Evolutionary conservation across 2,329 filamentous ascomycete species (phyloP).

Genomic region (Fusarium poae): DNA sequence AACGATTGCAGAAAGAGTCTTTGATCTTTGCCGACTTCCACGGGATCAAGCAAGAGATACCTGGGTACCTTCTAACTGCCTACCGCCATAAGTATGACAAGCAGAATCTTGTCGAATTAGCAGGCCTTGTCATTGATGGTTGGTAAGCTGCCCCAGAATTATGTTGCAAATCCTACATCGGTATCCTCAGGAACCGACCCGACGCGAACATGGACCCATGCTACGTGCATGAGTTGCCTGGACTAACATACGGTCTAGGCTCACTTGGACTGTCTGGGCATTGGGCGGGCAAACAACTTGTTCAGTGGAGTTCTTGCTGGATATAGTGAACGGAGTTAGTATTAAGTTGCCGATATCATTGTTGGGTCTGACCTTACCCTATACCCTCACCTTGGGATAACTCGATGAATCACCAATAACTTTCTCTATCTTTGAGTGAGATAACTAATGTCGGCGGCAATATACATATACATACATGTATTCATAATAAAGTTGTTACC

Average conservation of each 20-base stretch:
- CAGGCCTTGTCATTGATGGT: conserved; percentile 31
- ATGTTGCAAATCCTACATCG: conserved; percentile 28
- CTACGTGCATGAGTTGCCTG: not conserved
- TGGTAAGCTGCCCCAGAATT: conserved; percentile 41
- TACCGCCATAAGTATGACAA: conserved; percentile 20
- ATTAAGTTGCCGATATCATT: not conserved
- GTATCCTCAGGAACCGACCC: conserved; percentile 10
- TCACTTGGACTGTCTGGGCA: not conserved
- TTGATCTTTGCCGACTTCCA: conserved; percentile 34
- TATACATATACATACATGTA: not conserved
- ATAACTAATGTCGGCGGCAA: not conserved
- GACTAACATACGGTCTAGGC: conserved; percentile 22
- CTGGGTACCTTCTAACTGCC: not conserved
- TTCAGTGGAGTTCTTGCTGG: conserved; percentile 22
- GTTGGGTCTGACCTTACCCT: conserved; percentile 9
- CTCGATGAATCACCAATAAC: not conserved
- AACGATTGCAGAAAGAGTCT: not conserved
- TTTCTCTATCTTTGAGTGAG: not conserved
- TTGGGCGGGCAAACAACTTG: conserved; percentile 3
- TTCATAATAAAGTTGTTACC: not conserved
- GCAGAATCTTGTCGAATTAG: conserved; percentile 39
- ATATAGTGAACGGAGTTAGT: conserved; percentile 22
- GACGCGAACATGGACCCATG: conserved; percentile 21
- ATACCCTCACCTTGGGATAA: not conserved
- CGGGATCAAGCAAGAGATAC: not conserved